phyloP scores from a whole-genome alignment of 2,329 filamentous ascomycete genomes.

The Myriosclerotinia curreyana region DNA sequence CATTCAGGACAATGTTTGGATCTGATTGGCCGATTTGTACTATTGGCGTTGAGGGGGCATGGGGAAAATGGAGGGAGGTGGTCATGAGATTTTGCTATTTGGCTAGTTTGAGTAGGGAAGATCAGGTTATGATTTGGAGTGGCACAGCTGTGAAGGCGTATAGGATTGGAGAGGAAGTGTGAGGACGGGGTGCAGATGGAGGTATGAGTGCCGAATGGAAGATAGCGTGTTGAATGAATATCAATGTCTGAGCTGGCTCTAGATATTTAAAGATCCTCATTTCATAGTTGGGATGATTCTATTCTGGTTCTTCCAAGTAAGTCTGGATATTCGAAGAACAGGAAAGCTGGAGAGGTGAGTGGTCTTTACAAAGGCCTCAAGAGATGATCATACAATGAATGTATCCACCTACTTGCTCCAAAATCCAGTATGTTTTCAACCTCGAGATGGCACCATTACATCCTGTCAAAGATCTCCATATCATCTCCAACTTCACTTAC shows the following conservation, averaged over 20 bases:
- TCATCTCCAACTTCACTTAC: background rate
- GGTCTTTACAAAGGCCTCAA: background rate
- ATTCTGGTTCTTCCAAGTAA: background rate
- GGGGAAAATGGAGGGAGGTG: slow-evolving; percentile 71
- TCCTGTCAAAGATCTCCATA: background rate
- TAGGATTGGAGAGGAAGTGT: slow-evolving; percentile 42
- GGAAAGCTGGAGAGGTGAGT: no score
- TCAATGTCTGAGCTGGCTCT: background rate
- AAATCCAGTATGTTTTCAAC: background rate
- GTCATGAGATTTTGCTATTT: slow-evolving; percentile 66
- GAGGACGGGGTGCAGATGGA: background rate
- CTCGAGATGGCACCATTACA: background rate
- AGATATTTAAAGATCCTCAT: background rate
- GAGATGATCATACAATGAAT: background rate
- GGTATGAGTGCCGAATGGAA: no score
- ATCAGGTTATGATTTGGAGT: slow-evolving; percentile 67
- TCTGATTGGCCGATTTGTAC: slow-evolving; percentile 95
- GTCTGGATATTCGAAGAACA: background rate
- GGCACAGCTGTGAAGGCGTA: slow-evolving; percentile 73
- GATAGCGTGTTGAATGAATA: background rate
- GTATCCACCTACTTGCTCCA: slow-evolving; percentile 2
- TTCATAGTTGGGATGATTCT: background rate
- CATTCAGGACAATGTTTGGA: slow-evolving; percentile 77
- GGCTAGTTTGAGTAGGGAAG: slow-evolving; percentile 57
- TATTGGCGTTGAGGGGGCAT: slow-evolving; percentile 57